These are phyloP conservation scores for Hirschioporus abietinus DNA, from an alignment of 768 basidiomycete species.

Conservation along the genomic window DNA sequence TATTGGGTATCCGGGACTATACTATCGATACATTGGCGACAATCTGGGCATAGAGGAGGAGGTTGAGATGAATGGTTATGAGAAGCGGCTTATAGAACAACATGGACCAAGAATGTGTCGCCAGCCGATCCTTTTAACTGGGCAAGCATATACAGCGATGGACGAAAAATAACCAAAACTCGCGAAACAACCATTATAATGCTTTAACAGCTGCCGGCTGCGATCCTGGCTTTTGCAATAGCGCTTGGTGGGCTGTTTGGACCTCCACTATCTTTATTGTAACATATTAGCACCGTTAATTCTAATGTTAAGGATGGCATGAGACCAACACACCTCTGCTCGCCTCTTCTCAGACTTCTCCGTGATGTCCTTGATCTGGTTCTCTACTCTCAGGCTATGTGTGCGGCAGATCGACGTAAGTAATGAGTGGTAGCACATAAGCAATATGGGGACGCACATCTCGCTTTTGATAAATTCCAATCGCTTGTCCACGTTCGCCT, in stretches of 20 bases:
- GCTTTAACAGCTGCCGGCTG: conserved; percentile 13
- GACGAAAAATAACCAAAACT: conserved; percentile 12
- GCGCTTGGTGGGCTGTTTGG: conserved; percentile 46
- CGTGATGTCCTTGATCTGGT: conserved; percentile 73
- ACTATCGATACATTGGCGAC: background rate
- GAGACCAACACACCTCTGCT: conserved; percentile 52
- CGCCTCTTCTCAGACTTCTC: conserved; percentile 78
- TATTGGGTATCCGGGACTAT: background rate
- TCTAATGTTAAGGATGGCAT: background rate
- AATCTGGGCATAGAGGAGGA: background rate
- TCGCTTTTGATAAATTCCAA: conserved; percentile 84
- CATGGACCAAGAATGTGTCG: background rate
- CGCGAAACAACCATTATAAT: background rate
- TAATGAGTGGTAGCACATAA: background rate
- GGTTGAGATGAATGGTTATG: background rate
- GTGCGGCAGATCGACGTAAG: conserved; percentile 10
- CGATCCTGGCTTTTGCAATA: conserved; percentile 32
- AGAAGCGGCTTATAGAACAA: background rate
- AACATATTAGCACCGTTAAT: conserved; percentile 1
- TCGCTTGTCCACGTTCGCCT: conserved; percentile 82
- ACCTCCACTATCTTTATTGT: conserved; percentile 56
- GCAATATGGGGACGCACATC: conserved; percentile 51
- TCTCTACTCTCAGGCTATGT: conserved; percentile 70
- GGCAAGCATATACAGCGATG: conserved; percentile 8
- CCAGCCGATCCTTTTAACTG: background rate